Conservation (phyloP, 2,329 filamentous ascomycete species). For the Aureobasidium musti region DNA sequence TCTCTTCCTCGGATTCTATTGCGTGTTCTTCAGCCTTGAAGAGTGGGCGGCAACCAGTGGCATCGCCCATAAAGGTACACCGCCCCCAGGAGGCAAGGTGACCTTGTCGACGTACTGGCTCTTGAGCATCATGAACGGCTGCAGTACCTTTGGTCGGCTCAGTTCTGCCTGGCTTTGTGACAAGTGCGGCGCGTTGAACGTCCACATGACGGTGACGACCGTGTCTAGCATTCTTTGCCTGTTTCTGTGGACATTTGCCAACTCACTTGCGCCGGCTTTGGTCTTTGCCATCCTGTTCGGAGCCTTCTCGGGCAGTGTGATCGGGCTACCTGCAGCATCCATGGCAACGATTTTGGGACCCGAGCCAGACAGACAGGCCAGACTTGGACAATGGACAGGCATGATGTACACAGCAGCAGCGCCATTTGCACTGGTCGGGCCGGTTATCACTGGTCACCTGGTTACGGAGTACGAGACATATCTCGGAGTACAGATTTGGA, state of each 20-base stretch:
- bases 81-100: constrained; percentile 31
- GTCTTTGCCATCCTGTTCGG: constrained; percentile 54
- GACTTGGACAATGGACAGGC: constrained; percentile 55
- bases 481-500: constrained; percentile 53
- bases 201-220: constrained; percentile 49
- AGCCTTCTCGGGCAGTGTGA: constrained; percentile 52
- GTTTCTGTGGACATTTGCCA: constrained; percentile 48
- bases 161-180: constrained; percentile 51
- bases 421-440: constrained; percentile 50
- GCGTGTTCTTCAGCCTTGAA: constrained; percentile 56
- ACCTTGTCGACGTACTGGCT: constrained; percentile 52
- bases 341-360: constrained; percentile 50
- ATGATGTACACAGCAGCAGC: constrained; percentile 56
- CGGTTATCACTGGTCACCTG: constrained; percentile 52
- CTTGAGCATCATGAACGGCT: constrained; percentile 53
- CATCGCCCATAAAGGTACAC: constrained; percentile 44
- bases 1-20: constrained; percentile 56
- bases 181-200: constrained; percentile 48
- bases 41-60: constrained; percentile 53
- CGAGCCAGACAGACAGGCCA: constrained; percentile 39
- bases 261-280: constrained; percentile 45
- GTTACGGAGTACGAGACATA: constrained; percentile 47
- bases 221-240: constrained; percentile 48
- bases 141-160: constrained; percentile 51
- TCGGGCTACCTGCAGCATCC: constrained; percentile 54